Percentiles rank a stretch among this genome's conserved stretches.
phyloP scores from a whole-genome alignment of 805 yeast species.

The Candida ipomoeae region DNA sequence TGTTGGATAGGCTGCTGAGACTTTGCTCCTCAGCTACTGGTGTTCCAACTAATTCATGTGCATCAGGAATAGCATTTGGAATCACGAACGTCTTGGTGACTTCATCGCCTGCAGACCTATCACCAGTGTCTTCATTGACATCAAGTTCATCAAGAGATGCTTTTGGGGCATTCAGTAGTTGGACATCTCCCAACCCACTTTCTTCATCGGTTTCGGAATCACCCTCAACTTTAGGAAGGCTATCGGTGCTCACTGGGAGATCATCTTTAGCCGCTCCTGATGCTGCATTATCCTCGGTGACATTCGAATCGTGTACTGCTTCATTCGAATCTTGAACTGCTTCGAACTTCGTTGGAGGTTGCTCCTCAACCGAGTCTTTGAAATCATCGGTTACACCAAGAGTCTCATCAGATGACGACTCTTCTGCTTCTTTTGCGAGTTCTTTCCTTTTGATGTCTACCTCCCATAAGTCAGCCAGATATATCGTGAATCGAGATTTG shows the following conservation, averaged over 20 bases:
- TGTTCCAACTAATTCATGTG: background rate
- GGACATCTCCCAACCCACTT: background rate
- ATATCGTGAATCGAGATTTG: slow-evolving; percentile 31
- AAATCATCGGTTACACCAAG: background rate
- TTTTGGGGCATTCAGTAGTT: background rate
- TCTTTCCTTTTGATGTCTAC: slow-evolving; percentile 11
- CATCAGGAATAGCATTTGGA: background rate
- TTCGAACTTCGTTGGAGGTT: background rate
- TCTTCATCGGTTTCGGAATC: background rate
- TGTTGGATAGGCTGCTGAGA: background rate
- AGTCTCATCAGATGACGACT: background rate
- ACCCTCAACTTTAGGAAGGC: background rate
- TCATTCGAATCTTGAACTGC: background rate
- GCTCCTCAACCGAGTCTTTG: background rate
- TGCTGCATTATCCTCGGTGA: background rate
- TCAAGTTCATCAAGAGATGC: background rate
- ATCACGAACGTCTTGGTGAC: background rate
- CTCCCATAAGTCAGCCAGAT: slow-evolving; percentile 37
- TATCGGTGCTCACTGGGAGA: background rate
- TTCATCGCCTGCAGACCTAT: background rate
- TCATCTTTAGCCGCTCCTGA: background rate
- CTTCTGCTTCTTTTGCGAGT: background rate
- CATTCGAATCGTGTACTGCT: background rate
- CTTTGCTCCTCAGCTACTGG: background rate
- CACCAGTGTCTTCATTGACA: background rate